Base-by-base conservation (phyloP, 331 rosid species). In the Quercus lobata region DNA sequence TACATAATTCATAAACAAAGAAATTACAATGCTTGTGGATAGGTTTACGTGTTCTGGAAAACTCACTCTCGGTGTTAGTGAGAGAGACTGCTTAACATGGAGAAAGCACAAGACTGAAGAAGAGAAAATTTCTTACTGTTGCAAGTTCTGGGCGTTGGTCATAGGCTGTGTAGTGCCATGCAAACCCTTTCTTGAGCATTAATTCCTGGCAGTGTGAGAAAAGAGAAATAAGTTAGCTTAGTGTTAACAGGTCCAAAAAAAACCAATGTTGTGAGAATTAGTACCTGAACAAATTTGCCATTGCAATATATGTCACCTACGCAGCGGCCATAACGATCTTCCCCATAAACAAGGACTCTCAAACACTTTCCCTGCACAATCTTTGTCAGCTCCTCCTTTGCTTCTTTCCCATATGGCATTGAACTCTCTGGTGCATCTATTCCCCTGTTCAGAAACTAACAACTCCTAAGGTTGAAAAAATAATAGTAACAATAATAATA, bases 361-460 rank as follows among this genome's bases (percentile, higher is more conserved):
- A 92, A 81, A 76, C 96, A 55, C 80, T 92, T 92, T 0, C 94
- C 91, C 71, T 87, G 86, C 69, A 92, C 83, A 74, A 90, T 84
- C 84, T 89, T 88, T 7, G 69, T 71, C 16, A 94, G 83, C 78
- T 88, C 98, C 15, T n/a, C 75, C 83, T 83, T 90, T n/a, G 98
- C 96, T 76, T 94, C 93, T 77, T 89, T 49, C 70, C 98, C 96
- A 4, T 84, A 94, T 10, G 97, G 93, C 98, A 94, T 94, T 75
- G 55, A 2, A 61, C 90, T 80, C 81, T 90, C 96, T 29, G 98
- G 98, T 6, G 98, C 91, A 84, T 96, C 98, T 69, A 96, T 91
- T 70, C 98, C 99, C 87, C 99, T 96, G 88, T 79, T 84, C 60
- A 32, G 41, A 14, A 32, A 11, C 21, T 6, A 27, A 14, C 35